Conservation (phyloP, 148 eudicot genomes). For the Cornus suecica region DNA sequence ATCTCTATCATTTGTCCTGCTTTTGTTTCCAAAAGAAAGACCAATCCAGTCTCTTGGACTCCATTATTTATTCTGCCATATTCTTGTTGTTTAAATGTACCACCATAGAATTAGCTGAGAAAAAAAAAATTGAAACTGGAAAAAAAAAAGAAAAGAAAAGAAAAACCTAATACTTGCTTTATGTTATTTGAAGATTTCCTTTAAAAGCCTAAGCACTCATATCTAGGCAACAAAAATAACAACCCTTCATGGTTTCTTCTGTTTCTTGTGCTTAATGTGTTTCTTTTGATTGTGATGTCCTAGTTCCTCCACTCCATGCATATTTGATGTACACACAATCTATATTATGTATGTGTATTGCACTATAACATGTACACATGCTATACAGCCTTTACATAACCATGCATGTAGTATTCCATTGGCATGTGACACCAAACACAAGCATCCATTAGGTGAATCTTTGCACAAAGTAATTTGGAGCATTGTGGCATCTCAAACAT, state of each 20-base stretch:
- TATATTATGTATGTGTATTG: too few species aligned
- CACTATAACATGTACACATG: too few species aligned
- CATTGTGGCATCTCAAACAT: too few species aligned
- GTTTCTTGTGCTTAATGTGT: slow-evolving; percentile 57
- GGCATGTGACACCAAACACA: too few species aligned
- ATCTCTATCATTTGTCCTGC: slow-evolving; percentile 48
- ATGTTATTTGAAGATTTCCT: slow-evolving; percentile 55
- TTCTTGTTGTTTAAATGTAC: slow-evolving; percentile 22
- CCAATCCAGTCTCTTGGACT: slow-evolving; percentile 31
- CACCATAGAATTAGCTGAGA: too few species aligned
- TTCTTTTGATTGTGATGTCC: slow-evolving; percentile 35
- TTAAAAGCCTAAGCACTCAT: slow-evolving; percentile 80
- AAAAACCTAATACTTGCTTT: slow-evolving; percentile 57
- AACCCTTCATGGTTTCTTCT: too few species aligned
- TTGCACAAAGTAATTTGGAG: too few species aligned
- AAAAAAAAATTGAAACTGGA: too few species aligned
- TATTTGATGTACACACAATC: background rate
- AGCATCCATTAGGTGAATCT: too few species aligned
- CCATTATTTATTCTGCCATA: slow-evolving; percentile 28
- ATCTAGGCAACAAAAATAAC: slow-evolving; percentile 52
- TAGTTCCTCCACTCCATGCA: slow-evolving; percentile 22
- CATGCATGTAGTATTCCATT: too few species aligned
- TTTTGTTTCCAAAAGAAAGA: slow-evolving; percentile 38
- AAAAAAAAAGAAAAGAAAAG: too few species aligned
- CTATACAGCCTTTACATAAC: too few species aligned